Conservation (phyloP, 257 asterid genomes). For the Fraxinus pennsylvanica region DNA sequence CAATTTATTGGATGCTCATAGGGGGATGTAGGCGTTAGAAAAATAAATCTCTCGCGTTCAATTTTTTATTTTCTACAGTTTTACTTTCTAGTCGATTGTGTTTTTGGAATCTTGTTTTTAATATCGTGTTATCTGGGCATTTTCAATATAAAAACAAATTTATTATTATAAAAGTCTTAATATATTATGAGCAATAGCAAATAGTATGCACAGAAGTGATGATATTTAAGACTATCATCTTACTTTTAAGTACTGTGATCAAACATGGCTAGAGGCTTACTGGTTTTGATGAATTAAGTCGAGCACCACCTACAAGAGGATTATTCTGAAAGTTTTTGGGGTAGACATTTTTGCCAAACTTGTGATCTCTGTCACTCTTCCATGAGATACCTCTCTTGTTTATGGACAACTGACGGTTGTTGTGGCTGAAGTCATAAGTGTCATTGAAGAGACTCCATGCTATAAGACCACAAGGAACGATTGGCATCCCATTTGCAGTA, state of each 20-base stretch:
- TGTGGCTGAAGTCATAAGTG: slow-evolving; percentile 57
- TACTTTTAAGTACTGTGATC: background rate
- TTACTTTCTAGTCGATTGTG: too few species aligned
- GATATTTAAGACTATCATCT: too few species aligned
- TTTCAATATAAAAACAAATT: too few species aligned
- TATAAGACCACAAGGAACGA: slow-evolving; percentile 97
- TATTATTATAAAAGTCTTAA: too few species aligned
- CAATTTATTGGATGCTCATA: too few species aligned
- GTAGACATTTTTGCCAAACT: slow-evolving; percentile 75
- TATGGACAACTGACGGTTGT: slow-evolving; percentile 47
- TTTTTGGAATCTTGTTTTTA: too few species aligned
- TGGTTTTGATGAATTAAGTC: slow-evolving; percentile 46
- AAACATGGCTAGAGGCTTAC: slow-evolving; percentile 48
- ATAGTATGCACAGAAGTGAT: background rate
- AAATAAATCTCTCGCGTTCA: too few species aligned
- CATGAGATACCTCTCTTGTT: slow-evolving; percentile 79
- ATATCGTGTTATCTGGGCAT: too few species aligned
- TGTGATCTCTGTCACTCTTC: slow-evolving; percentile 93
- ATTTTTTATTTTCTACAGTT: too few species aligned
- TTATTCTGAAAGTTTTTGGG: slow-evolving; percentile 82
- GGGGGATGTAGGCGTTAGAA: too few species aligned
- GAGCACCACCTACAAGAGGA: slow-evolving; percentile 62
- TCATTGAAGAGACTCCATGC: slow-evolving; percentile 98
- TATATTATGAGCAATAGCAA: too few species aligned
- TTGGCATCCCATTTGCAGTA: slow-evolving; percentile 41